These are phyloP conservation scores for Russula sp. DNA, from an alignment of 768 basidiomycete species.

Conservation along the genomic window DNA sequence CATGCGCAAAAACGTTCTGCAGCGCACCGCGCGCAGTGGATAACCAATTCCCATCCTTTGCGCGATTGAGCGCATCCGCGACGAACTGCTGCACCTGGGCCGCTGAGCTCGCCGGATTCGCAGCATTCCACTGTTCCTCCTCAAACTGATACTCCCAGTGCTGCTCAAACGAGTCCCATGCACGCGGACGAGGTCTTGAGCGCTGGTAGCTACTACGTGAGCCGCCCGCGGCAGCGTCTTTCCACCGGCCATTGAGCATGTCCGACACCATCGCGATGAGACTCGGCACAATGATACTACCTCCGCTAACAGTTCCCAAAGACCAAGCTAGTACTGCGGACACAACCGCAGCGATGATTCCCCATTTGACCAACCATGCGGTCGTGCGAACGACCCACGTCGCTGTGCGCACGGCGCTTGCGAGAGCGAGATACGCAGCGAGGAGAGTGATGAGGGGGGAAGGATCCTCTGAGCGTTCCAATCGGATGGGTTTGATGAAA, in stretches of 20 bases:
- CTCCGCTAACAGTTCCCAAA: slow-evolving; percentile 39
- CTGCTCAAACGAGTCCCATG: slow-evolving; percentile 66
- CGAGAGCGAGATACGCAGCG: slow-evolving; percentile 70
- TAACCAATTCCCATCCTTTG: slow-evolving; percentile 21
- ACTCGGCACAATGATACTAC: slow-evolving; percentile 39
- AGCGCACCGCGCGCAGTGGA: slow-evolving; percentile 20
- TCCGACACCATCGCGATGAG: slow-evolving; percentile 45
- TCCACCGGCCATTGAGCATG: slow-evolving; percentile 4
- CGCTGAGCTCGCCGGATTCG: slow-evolving; percentile 34
- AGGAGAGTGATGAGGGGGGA: slow-evolving; percentile 69
- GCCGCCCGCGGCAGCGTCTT: not conserved
- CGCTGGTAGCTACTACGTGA: slow-evolving; percentile 29
- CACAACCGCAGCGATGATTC: slow-evolving; percentile 52
- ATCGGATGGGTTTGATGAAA: slow-evolving; percentile 51
- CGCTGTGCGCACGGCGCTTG: slow-evolving; percentile 76
- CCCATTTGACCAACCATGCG: slow-evolving; percentile 79
- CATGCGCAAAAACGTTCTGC: slow-evolving; percentile 1
- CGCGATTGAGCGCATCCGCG: slow-evolving; percentile 41
- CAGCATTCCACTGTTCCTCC: slow-evolving; percentile 31
- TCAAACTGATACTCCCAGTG: slow-evolving; percentile 60
- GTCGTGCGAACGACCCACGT: slow-evolving; percentile 65
- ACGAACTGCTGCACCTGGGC: slow-evolving; percentile 47
- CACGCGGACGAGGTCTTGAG: slow-evolving; percentile 41
- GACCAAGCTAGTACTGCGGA: slow-evolving; percentile 58
- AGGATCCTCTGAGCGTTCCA: slow-evolving; percentile 68